Evolutionary conservation across 768 basidiomycete genomes (phyloP).

Genomic region (Daedalea quercina): DNA sequence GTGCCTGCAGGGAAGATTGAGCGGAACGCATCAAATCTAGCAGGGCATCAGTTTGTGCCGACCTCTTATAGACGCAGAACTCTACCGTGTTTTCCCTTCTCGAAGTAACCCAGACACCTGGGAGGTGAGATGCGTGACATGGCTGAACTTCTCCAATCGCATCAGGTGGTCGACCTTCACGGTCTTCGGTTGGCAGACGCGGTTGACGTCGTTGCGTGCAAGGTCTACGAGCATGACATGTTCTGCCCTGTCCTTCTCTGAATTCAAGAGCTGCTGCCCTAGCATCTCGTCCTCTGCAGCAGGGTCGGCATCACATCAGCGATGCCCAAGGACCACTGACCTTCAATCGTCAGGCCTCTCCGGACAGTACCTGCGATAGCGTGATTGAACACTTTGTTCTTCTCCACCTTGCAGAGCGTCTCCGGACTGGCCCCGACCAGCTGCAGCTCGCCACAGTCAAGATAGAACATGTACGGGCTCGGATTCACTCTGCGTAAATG

Average conservation of each 20-base stretch:
- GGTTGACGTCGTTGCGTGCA: constrained; percentile 96
- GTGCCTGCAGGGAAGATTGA: constrained; percentile 99
- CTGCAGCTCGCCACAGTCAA: constrained; percentile 90
- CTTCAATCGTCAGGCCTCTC: constrained; percentile 80
- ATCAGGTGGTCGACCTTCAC: constrained; percentile 96
- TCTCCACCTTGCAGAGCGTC: constrained; percentile 92
- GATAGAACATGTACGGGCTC: constrained; percentile 98
- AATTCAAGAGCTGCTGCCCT: constrained; percentile 65
- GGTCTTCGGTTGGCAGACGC: constrained; percentile 90
- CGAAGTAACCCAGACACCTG: constrained; percentile 87
- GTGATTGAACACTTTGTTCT: constrained; percentile 91
- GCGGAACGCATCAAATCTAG: constrained; percentile 94
- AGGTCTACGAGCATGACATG: constrained; percentile 99
- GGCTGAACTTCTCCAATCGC: constrained; percentile 91
- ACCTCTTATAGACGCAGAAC: not conserved
- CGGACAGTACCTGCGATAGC: constrained; percentile 95
- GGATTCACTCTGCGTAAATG: constrained; percentile 93
- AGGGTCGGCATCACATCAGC: not conserved
- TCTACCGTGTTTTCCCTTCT: constrained; percentile 75
- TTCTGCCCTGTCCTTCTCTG: constrained; percentile 94
- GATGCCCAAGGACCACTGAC: constrained; percentile 34
- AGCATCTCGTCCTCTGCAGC: constrained; percentile 81
- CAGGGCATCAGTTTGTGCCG: not conserved
- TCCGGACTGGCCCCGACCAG: constrained; percentile 98
- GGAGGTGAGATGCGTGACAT: constrained; percentile 95